These are phyloP conservation scores for Gossypium armourianum DNA, from an alignment of 441 rosid species.

Conservation along the genomic window DNA sequence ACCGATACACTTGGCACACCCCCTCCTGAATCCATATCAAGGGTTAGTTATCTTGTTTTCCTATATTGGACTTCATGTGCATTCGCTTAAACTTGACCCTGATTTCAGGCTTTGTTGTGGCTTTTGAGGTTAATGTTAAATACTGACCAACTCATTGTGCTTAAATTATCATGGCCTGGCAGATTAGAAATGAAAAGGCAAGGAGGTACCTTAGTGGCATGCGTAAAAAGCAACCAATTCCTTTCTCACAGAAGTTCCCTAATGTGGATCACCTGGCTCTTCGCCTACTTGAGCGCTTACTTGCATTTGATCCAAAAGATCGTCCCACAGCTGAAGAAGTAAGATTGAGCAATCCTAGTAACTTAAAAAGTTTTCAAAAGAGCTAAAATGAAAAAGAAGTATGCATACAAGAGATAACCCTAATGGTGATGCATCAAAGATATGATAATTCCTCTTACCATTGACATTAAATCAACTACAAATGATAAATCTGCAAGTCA, in stretches of 20 bases:
- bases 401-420: neutral
- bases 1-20: conserved; percentile 96
- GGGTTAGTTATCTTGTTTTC: conserved; percentile 43
- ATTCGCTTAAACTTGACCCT: neutral
- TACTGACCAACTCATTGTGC: neutral
- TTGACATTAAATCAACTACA: neutral
- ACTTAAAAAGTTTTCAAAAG: neutral
- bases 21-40: conserved; percentile 57
- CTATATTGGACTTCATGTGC: neutral
- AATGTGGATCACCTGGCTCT: conserved; percentile 78
- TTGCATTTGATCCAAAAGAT: conserved; percentile 97
- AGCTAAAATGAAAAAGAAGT: neutral
- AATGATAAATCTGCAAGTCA: neutral
- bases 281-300: conserved; percentile 58
- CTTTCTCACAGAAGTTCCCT: conserved; percentile 76
- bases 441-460: neutral
- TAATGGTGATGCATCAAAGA: neutral
- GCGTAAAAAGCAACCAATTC: conserved; percentile 78
- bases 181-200: conserved; percentile 97
- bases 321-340: conserved; percentile 83
- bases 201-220: conserved; percentile 89
- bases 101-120: conserved; percentile 5
- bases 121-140: neutral
- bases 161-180: conserved; percentile 20
- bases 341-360: conserved; percentile 8